These are phyloP conservation scores for Entomortierella parvispora DNA, from an alignment of 192 early-diverging fungal genomes.

Conservation along the genomic window DNA sequence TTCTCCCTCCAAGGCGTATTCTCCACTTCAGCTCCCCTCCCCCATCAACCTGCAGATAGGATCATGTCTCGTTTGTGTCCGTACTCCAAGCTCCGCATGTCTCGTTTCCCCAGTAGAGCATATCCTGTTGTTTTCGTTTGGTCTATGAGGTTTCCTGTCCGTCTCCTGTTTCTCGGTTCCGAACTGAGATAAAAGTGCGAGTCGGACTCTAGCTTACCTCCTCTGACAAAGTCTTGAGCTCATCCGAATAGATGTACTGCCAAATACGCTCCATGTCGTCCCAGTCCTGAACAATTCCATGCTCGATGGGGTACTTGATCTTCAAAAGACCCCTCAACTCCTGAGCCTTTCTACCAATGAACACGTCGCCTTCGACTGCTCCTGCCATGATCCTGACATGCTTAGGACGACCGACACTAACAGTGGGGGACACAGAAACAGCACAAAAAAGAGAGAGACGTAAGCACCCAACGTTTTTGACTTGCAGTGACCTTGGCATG, in stretches of 20 bases:
- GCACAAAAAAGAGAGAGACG: background rate
- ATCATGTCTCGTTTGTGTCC: no score
- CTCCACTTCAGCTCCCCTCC: no score
- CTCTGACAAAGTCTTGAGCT: slow-evolving; percentile 94
- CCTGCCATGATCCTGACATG: slow-evolving; percentile 98
- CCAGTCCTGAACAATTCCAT: slow-evolving; percentile 98
- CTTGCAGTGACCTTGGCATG: no score
- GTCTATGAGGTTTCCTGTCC: no score
- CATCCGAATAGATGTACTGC: slow-evolving; percentile 96
- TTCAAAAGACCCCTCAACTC: slow-evolving; percentile 94
- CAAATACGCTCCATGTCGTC: slow-evolving; percentile 99
- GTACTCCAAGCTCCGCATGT: no score
- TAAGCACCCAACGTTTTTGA: no score
- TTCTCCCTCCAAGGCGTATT: no score
- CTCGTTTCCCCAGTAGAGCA: no score
- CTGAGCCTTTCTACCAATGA: slow-evolving; percentile 96
- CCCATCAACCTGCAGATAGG: no score
- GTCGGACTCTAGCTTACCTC: slow-evolving; percentile 71
- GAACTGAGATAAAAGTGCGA: background rate
- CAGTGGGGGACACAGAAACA: background rate
- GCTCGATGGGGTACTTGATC: slow-evolving; percentile 96
- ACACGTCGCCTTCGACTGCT: slow-evolving; percentile 94
- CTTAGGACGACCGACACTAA: slow-evolving; percentile 93
- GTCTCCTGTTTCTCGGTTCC: no score
- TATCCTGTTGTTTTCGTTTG: no score